Base-by-base conservation (phyloP, 2,329 filamentous ascomycete genomes). In the Colletotrichum noveboracense region DNA sequence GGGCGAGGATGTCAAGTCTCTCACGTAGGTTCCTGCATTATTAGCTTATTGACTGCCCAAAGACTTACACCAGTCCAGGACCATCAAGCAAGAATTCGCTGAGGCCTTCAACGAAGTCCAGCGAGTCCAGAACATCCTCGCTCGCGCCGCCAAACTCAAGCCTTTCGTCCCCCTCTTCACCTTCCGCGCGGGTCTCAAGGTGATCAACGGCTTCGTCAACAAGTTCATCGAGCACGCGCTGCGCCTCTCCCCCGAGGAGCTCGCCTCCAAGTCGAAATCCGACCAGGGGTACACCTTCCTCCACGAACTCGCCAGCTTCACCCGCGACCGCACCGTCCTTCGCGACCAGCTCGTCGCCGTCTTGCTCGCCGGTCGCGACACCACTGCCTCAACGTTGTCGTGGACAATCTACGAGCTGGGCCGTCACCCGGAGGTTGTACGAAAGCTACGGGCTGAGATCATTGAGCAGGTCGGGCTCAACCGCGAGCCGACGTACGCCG, bases 351-450 rank as follows among this genome's bases (percentile, higher is more conserved):
- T 98, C 64, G 90, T 97, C 18, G 93, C 94, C 60, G 91, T 98
- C 13, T 90, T 98, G 4, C 90, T 98, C 18, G 96, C 96, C 2
- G 96, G 95, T 14, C 91, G 94, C 52, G 96, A 98, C 84, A 98
- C 96, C 16, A 98, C 96, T 0, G 96, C 96, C 34, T 91, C 89
- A 18, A 95, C 94, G 0, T 89, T 98, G 1, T 94, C 93, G 0
- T 98, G 95, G 93, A 89, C 91, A 43, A 88, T 98, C 75, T 97
- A 97, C 84, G 95, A 98, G 84, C 89, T 98, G 3, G 91, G 93
- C 48, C 91, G 92, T 18, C 89, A 95, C 78, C 95, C 95, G 0
- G 86, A 91, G 3, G 89, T 91, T 4, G 90, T 95, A 5, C 83
- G 87, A 68, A 94, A 92, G 82, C 88, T 98, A 67, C 92, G 96